Percentiles rank a stretch among this genome's conserved stretches.
Evolutionary conservation across 1,284 basidiomycete species (phyloP).

Genomic region (Apiotrichum laibachii): DNA sequence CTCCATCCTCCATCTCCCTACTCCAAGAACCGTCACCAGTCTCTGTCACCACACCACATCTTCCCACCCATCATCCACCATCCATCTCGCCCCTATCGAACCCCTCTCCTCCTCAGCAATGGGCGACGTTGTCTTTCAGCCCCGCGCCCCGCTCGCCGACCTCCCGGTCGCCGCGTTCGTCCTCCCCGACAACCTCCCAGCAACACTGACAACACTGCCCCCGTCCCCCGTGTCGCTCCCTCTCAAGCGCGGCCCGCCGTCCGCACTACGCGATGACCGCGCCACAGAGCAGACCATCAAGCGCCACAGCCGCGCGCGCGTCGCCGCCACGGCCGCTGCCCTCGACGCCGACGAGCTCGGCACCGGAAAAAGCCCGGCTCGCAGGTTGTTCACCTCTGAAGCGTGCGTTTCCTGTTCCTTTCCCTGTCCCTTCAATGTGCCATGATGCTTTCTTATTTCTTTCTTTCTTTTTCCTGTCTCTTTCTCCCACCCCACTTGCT

Average conservation of each 20-base stretch:
- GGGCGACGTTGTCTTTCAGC: not conserved
- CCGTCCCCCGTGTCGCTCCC: slow-evolving; percentile 22
- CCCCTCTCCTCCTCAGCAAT: not conserved
- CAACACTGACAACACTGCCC: not conserved
- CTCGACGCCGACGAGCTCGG: slow-evolving; percentile 20
- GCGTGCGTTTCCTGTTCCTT: not conserved
- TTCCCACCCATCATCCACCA: not conserved
- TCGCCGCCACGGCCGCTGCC: not conserved
- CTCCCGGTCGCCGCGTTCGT: slow-evolving; percentile 22
- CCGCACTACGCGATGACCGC: too few species aligned
- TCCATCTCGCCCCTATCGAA: not conserved
- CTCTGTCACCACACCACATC: not conserved
- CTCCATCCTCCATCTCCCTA: too few species aligned
- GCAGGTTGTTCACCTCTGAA: slow-evolving; percentile 12
- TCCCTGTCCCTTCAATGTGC: not conserved
- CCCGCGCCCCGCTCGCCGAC: slow-evolving; percentile 9
- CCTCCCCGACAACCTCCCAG: slow-evolving; percentile 4
- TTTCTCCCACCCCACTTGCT: not conserved
- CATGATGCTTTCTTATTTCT: not conserved
- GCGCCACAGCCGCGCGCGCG: slow-evolving; percentile 4
- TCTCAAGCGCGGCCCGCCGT: slow-evolving; percentile 14
- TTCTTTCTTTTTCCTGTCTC: not conserved
- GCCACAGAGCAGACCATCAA: slow-evolving; percentile 5
- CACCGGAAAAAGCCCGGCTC: slow-evolving; percentile 15
- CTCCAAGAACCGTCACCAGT: too few species aligned